Conservation (phyloP, 257 asterid species). For the Echium plantagineum region DNA sequence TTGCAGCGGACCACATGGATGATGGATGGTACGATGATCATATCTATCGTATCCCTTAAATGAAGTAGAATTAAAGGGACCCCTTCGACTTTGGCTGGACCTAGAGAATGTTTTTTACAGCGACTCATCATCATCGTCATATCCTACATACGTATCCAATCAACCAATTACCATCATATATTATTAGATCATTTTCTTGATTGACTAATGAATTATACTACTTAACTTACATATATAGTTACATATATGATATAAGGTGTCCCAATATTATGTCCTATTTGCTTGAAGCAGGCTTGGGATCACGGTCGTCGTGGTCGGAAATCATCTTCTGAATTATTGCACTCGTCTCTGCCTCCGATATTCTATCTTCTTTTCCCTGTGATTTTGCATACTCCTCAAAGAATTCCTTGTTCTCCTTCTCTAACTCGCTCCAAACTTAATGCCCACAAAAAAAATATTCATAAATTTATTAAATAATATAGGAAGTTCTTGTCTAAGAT, state of each 20-base stretch:
- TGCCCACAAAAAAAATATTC: conserved; percentile 1
- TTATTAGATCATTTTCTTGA: background rate
- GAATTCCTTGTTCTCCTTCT: conserved; percentile 37
- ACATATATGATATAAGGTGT: too few relatives aligned
- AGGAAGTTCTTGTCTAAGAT: too few relatives aligned
- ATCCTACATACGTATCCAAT: too few relatives aligned
- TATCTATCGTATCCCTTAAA: background rate
- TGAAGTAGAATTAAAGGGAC: background rate
- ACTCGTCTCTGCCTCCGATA: conserved; percentile 27
- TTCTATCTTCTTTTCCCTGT: conserved; percentile 21
- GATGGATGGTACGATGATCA: too few relatives aligned
- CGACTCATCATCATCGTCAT: background rate
- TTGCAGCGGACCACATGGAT: background rate
- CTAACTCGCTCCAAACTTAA: conserved; percentile 37
- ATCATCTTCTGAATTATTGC: conserved; percentile 27
- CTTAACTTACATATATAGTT: too few relatives aligned
- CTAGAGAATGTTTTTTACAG: background rate
- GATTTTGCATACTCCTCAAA: conserved; percentile 27
- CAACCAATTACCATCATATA: background rate
- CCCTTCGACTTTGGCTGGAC: background rate
- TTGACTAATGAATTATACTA: background rate
- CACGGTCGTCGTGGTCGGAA: conserved; percentile 11
- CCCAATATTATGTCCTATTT: background rate
- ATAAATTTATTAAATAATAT: background rate
- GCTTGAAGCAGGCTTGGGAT: background rate